Base-by-base conservation (phyloP, 352 stramenopile genomes). In the Globisporangium abappressorium region DNA sequence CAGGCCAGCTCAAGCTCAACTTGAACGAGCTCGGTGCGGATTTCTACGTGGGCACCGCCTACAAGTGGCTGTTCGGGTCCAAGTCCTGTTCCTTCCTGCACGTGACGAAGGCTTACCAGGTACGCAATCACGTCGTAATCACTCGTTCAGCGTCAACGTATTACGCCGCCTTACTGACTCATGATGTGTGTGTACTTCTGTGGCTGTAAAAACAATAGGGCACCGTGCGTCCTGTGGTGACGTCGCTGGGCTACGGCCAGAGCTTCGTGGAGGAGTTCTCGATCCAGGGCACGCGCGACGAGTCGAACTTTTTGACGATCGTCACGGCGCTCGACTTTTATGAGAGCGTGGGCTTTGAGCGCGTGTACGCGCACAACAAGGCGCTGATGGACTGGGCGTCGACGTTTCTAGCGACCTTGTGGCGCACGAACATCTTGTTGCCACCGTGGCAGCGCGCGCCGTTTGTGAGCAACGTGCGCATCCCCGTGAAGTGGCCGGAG, bases 11-110 rank as follows among this genome's bases (percentile, higher is more conserved):
- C 2, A 75, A 80, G 24, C 75, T 95, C 26, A 87, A 93, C 59
- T 57, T 95, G 38, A 81, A 81, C 51, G 69, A 82, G 58, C 74
- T 94, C 5, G 72, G 78, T 28, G 84, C 84, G 1, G 87, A 95
- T 67, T 95, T 94, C 62, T 95, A 95, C 73, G 87, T 95, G 0
- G 87, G 87, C 49, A 93, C 75, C 26, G 80, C 78, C 26, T 93
- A 93, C 79, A 95, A 95, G 67, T 95, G 87, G 87, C 78, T 95
- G 11, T 93, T 94, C 64, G 84, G 83, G 12, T 94, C 85, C 74
- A 95, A 95, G 73, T 92, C 82, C 0, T 92, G 84, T 65, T 90
- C 85, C 22, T 94, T 95, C 70, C 69, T 95, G 67, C 89, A 93
- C 66, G 87, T 95, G n/a, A 78, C 72, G 62, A 94, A 93, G 70